A percentile compares a stretch with the other conserved stretches of the same genome.
Conservation (phyloP, 495 filamentous ascomycete genomes). For the Penicillium paxilli region DNA sequence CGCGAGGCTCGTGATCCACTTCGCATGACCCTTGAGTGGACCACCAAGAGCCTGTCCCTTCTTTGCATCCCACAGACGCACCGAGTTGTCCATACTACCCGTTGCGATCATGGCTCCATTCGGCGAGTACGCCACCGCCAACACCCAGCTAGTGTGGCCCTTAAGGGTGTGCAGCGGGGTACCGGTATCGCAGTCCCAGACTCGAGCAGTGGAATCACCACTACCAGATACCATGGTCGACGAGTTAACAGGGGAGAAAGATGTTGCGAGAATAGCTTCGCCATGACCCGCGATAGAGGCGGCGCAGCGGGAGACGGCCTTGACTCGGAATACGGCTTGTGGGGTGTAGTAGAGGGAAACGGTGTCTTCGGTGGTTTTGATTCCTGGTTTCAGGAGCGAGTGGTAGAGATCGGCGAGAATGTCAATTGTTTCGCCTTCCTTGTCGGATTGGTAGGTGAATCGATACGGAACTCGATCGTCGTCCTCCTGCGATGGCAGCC, state of each 20-base stretch:
- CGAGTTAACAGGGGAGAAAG: constrained; percentile 83
- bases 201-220: constrained; percentile 86
- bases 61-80: constrained; percentile 86
- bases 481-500: constrained; percentile 56
- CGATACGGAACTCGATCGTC: constrained; percentile 85
- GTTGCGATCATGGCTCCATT: constrained; percentile 82
- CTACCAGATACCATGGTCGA: constrained; percentile 84
- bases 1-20: constrained; percentile 83
- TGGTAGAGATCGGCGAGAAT: constrained; percentile 75
- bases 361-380: constrained; percentile 70
- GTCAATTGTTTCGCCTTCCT: constrained; percentile 56
- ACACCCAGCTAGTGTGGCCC: constrained; percentile 91
- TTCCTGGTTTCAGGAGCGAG: constrained; percentile 59
- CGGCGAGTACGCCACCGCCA: constrained; percentile 83
- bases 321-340: constrained; percentile 92
- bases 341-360: constrained; percentile 82
- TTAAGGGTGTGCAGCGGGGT: constrained; percentile 88
- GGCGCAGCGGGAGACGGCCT: constrained; percentile 85
- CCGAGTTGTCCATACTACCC: constrained; percentile 89
- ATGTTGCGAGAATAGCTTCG: constrained; percentile 82
- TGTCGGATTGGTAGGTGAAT: constrained; percentile 68
- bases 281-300: constrained; percentile 89
- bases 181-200: constrained; percentile 96
- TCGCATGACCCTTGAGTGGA: constrained; percentile 84
- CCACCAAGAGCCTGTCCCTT: constrained; percentile 75